phyloP scores from a whole-genome alignment of 257 asterid genomes.

The Jaltomata sinuosa region DNA sequence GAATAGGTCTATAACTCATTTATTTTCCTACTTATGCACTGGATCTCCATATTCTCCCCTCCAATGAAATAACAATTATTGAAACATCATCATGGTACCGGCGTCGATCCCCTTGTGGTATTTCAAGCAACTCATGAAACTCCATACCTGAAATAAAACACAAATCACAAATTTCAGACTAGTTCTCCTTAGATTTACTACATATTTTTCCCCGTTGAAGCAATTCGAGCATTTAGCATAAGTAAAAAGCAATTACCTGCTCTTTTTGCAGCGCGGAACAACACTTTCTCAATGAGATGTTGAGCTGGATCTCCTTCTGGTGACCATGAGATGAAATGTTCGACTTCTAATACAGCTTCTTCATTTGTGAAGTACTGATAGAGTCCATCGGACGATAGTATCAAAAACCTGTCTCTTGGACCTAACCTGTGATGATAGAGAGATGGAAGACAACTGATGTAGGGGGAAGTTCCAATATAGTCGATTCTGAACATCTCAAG shows the following conservation, averaged over 20 bases:
- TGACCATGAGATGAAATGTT: slow-evolving; percentile 71
- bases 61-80: slow-evolving; percentile 90
- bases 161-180: neutral
- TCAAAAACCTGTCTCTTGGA: slow-evolving; percentile 62
- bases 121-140: slow-evolving; percentile 81
- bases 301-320: slow-evolving; percentile 99
- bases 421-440: slow-evolving; percentile 74
- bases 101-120: slow-evolving; percentile 93
- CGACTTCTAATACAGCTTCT: slow-evolving; percentile 89
- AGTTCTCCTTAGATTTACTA: neutral
- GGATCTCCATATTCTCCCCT: slow-evolving; percentile 97
- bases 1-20: slow-evolving; percentile 8
- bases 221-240: neutral
- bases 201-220: neutral
- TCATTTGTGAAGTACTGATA: slow-evolving; percentile 95
- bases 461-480: slow-evolving; percentile 57
- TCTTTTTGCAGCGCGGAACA: slow-evolving; percentile 90
- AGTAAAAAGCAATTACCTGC: slow-evolving; percentile 49
- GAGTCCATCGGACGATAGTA: slow-evolving; percentile 85
- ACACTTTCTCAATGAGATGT: slow-evolving; percentile 78
- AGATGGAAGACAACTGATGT: slow-evolving; percentile 66
- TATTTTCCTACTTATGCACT: slow-evolving; percentile 46
- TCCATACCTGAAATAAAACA: slow-evolving; percentile 60
- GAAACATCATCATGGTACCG: slow-evolving; percentile 97
- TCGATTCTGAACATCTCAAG: slow-evolving; percentile 80